phyloP scores from a whole-genome alignment of 169 alveolate genomes.

The Cryptosporidium sp. region DNA sequence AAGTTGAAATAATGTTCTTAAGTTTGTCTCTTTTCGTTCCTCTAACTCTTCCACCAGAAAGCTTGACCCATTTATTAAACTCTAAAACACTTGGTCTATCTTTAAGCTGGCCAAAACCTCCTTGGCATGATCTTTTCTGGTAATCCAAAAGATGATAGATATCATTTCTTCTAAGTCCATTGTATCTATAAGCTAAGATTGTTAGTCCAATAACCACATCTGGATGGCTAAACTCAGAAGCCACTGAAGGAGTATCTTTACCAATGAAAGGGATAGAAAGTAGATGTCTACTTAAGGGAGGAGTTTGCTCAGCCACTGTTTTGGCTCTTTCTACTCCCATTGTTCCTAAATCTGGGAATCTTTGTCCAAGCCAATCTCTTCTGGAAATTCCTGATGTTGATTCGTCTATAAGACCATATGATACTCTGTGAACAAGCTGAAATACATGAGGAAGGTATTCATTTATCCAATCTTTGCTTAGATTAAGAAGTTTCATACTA shows the following conservation, averaged over 20 bases:
- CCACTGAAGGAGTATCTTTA: slow-evolving; percentile 90
- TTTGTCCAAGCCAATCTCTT: slow-evolving; percentile 43
- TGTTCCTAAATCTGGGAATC: not conserved
- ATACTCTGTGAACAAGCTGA: slow-evolving; percentile 83
- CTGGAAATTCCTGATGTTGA: slow-evolving; percentile 3
- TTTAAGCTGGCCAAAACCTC: slow-evolving; percentile 49
- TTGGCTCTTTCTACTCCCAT: too few species aligned
- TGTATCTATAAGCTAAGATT: slow-evolving; percentile 87
- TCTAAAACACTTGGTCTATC: slow-evolving; percentile 57
- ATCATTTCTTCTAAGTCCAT: slow-evolving; percentile 89
- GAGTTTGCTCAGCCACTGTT: not conserved
- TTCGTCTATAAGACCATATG: slow-evolving; percentile 56
- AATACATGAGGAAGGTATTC: slow-evolving; percentile 89
- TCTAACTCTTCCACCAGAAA: slow-evolving; percentile 80
- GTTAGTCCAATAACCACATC: slow-evolving; percentile 91
- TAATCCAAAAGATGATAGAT: slow-evolving; percentile 77
- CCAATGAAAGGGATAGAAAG: slow-evolving; percentile 94
- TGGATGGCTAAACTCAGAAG: slow-evolving; percentile 93
- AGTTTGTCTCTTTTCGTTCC: slow-evolving; percentile 79
- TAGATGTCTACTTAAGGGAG: slow-evolving; percentile 82
- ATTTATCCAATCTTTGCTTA: slow-evolving; percentile 88
- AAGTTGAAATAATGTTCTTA: slow-evolving; percentile 65
- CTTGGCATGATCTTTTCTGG: slow-evolving; percentile 47
- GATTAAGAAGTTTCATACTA: slow-evolving; percentile 83
- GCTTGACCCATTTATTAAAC: slow-evolving; percentile 77